Conservation (phyloP, 2,329 filamentous ascomycete species). For the Claviceps sp. region DNA sequence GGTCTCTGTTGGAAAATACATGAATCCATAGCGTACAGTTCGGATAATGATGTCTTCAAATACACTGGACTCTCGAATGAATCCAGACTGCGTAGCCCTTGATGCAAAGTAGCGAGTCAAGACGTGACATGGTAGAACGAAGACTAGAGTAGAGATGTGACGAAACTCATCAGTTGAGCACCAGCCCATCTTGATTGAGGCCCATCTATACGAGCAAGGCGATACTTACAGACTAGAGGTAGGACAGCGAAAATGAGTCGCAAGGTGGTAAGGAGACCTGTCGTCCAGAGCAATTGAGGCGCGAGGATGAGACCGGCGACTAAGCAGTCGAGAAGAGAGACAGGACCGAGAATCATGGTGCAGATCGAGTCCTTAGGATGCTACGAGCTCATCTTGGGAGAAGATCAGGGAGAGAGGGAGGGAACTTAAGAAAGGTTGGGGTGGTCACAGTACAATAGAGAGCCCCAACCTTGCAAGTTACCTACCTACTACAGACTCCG, state of each 20-base stretch:
- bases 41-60: conserved; percentile 70
- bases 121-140: conserved; percentile 4
- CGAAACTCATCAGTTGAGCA: not conserved
- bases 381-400: not conserved
- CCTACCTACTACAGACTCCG: too few species aligned
- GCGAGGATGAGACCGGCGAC: conserved; percentile 58
- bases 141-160: not conserved
- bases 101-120: conserved; percentile 8
- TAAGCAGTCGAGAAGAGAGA: conserved; percentile 64
- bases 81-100: conserved; percentile 33
- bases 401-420: not conserved
- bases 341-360: conserved; percentile 57
- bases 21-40: conserved; percentile 67
- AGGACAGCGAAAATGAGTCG: conserved; percentile 52
- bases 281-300: conserved; percentile 57
- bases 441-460: too few species aligned
- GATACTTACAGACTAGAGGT: conserved; percentile 33
- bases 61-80: conserved; percentile 53
- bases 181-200: not conserved
- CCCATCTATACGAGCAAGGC: not conserved
- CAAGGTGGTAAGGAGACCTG: conserved; percentile 47
- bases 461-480: too few species aligned
- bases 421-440: not conserved
- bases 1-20: conserved; percentile 52
- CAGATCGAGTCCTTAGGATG: not conserved